Evolutionary conservation across 2,329 filamentous ascomycete species (phyloP).

Genomic region (Tothia fuscella): DNA sequence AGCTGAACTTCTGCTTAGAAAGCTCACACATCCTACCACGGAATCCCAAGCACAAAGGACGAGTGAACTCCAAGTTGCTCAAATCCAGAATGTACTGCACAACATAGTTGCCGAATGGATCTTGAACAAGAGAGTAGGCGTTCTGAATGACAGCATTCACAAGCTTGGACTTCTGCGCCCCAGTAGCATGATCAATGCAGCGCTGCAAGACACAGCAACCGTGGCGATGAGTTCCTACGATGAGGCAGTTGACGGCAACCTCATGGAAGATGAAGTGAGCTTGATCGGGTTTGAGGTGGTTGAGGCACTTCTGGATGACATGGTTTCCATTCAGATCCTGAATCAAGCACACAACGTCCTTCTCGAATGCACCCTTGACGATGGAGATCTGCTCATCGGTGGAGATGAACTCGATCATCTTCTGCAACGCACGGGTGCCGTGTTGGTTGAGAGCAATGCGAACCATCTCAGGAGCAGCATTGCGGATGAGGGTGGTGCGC

Average conservation of each 20-base stretch:
- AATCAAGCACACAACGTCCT: conserved; percentile 84
- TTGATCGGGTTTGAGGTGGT: conserved; percentile 74
- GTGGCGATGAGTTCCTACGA: conserved; percentile 91
- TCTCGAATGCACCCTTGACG: conserved; percentile 73
- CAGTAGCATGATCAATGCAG: conserved; percentile 93
- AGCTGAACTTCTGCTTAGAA: conserved; percentile 97
- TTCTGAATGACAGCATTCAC: conserved; percentile 79
- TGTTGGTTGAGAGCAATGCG: conserved; percentile 94
- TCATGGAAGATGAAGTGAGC: conserved; percentile 96
- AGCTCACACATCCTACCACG: conserved; percentile 55
- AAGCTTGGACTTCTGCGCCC: conserved; percentile 75
- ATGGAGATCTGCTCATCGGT: conserved; percentile 74
- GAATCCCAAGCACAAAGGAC: conserved; percentile 77
- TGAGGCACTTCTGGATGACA: conserved; percentile 97
- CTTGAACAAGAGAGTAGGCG: conserved; percentile 81
- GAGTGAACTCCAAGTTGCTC: conserved; percentile 89
- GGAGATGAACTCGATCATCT: conserved; percentile 97
- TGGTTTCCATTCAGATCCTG: conserved; percentile 98
- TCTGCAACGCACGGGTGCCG: conserved; percentile 89
- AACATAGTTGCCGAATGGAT: conserved; percentile 97
- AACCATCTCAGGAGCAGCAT: conserved; percentile 76
- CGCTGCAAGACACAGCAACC: conserved; percentile 96
- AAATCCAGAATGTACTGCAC: conserved; percentile 80
- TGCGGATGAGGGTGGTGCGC: conserved; percentile 83
- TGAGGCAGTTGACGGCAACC: conserved; percentile 74